These are phyloP conservation scores for Paecilomyces dactylethromorphus DNA, from an alignment of 2,329 filamentous ascomycete species.

Conservation along the genomic window DNA sequence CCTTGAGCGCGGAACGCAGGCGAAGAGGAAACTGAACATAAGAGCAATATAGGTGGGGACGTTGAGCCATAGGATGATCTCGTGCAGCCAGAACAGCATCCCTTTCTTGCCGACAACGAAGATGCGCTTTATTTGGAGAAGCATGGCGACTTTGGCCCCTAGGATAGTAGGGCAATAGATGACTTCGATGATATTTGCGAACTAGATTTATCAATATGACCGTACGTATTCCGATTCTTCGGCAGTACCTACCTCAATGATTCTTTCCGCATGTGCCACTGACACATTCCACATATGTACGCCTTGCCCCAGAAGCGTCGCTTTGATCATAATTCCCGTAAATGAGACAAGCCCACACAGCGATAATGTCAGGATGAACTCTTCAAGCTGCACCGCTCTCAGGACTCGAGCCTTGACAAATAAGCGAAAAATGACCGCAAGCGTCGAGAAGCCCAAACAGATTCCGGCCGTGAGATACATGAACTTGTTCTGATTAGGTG, in stretches of 20 bases:
- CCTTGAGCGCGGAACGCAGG: constrained; percentile 2
- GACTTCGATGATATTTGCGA: constrained; percentile 3
- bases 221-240: not conserved
- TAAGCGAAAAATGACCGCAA: constrained; percentile 1
- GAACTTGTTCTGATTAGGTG: not conserved
- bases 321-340: constrained; percentile 1
- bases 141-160: constrained; percentile 2
- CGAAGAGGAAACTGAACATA: constrained; percentile 2
- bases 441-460: not conserved
- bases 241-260: not conserved
- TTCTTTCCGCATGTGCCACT: not conserved
- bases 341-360: constrained; percentile 1
- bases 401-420: constrained; percentile 1
- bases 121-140: constrained; percentile 3
- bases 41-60: not conserved
- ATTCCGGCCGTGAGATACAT: constrained; percentile 2
- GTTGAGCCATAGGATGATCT: constrained; percentile 2
- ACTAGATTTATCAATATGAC: not conserved
- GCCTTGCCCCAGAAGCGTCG: constrained; percentile 1
- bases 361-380: not conserved
- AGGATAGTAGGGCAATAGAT: constrained; percentile 3
- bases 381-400: constrained; percentile 1
- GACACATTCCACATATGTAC: constrained; percentile 4
- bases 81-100: constrained; percentile 1
- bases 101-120: constrained; percentile 4